Percentiles rank a stretch among this genome's conserved stretches.
Conservation (phyloP, 768 basidiomycete species). For the Tylopilus subfusipes region DNA sequence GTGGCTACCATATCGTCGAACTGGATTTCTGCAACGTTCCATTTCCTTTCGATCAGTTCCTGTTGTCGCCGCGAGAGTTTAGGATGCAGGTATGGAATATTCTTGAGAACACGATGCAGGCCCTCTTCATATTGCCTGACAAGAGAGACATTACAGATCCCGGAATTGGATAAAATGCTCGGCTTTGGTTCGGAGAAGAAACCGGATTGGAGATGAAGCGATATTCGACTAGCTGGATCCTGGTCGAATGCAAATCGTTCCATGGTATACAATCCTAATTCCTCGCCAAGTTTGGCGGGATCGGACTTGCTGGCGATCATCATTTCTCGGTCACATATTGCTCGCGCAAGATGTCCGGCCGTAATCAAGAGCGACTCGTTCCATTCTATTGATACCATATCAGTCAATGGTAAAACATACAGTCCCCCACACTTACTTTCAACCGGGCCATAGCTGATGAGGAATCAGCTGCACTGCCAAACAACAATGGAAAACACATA, state of each 20-base stretch:
- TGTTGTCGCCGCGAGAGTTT: neutral
- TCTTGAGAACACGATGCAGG: neutral
- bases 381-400: neutral
- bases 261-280: neutral
- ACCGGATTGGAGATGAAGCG: neutral
- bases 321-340: neutral
- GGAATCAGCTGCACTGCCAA: neutral
- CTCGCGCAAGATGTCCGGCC: neutral
- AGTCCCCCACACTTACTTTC: neutral
- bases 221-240: neutral
- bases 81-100: neutral
- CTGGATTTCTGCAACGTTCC: neutral
- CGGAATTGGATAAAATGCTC: neutral
- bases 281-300: neutral
- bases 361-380: neutral
- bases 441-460: neutral
- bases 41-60: neutral
- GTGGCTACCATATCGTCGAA: neutral
- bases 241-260: neutral
- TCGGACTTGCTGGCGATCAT: neutral
- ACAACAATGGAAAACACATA: neutral
- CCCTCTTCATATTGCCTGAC: neutral
- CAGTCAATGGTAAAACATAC: neutral
- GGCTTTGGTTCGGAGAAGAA: neutral
- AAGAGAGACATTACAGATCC: neutral